These are phyloP conservation scores for Termitomyces sp. DNA, from an alignment of 768 basidiomycete species.

Conservation along the genomic window DNA sequence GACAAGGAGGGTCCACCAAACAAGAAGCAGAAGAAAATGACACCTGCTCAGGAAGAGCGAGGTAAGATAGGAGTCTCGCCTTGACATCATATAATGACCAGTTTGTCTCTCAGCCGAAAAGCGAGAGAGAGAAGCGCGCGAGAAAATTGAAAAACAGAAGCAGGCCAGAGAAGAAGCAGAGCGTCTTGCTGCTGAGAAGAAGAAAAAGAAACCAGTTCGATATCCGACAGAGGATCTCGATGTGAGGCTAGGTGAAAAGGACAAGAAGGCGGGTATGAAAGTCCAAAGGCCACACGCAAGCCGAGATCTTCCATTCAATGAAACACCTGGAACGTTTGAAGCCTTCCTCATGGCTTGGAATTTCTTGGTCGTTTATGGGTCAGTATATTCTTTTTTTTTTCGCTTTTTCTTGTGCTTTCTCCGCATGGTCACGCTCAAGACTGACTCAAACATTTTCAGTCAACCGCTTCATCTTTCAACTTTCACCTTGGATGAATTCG, in stretches of 20 bases:
- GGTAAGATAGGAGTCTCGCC: slow-evolving; percentile 33
- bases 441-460: slow-evolving; percentile 31
- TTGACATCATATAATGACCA: slow-evolving; percentile 16
- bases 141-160: slow-evolving; percentile 62
- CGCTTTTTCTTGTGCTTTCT: no score
- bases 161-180: slow-evolving; percentile 68
- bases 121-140: slow-evolving; percentile 62
- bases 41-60: slow-evolving; percentile 68
- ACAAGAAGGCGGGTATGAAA: slow-evolving; percentile 73
- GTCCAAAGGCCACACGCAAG: slow-evolving; percentile 63
- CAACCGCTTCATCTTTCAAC: slow-evolving; percentile 83
- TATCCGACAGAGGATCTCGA: slow-evolving; percentile 94
- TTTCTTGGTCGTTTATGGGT: slow-evolving; percentile 93
- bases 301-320: slow-evolving; percentile 64
- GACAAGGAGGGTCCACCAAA: slow-evolving; percentile 79
- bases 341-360: slow-evolving; percentile 90
- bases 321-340: slow-evolving; percentile 64
- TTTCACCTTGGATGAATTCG: slow-evolving; percentile 92
- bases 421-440: slow-evolving; percentile 6
- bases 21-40: slow-evolving; percentile 80
- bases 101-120: slow-evolving; percentile 42
- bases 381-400: slow-evolving; percentile 18
- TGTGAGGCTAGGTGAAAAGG: slow-evolving; percentile 72
- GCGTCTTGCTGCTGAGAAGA: slow-evolving; percentile 67
- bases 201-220: slow-evolving; percentile 85